Evolutionary conservation across 306 rosid species (phyloP).

Genomic region (Amphicarpaea edgeworthii): DNA sequence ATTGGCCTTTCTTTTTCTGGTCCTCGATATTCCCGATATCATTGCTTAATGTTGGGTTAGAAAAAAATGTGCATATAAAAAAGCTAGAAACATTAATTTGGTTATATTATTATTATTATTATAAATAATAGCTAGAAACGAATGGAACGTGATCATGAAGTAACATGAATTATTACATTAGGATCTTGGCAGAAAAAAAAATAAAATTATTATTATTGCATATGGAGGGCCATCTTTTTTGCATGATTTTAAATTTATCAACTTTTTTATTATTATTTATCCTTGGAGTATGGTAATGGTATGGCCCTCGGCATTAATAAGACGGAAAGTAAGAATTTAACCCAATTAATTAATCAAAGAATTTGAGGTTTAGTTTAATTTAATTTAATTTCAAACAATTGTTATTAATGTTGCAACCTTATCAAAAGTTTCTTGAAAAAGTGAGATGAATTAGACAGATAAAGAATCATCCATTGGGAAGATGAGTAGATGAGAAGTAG

Average conservation of each 20-base stretch:
- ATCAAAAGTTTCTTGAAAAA: constrained; percentile 50
- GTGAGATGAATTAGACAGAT: constrained; percentile 36
- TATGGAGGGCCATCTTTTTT: constrained; percentile 52
- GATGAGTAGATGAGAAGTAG: constrained; percentile 64
- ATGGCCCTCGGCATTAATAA: constrained; percentile 32
- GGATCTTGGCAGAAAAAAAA: constrained; percentile 45
- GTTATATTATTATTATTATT: constrained; percentile 45
- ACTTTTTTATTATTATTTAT: not conserved
- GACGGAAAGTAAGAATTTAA: constrained; percentile 39
- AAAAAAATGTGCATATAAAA: constrained; percentile 35
- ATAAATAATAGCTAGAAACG: constrained; percentile 50
- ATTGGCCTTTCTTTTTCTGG: constrained; percentile 4
- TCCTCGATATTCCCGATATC: constrained; percentile 48
- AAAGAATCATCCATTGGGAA: constrained; percentile 44
- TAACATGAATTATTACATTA: constrained; percentile 46
- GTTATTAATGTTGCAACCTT: constrained; percentile 2
- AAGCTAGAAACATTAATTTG: constrained; percentile 35
- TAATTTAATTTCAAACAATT: too few relatives aligned
- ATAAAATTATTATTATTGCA: constrained; percentile 44
- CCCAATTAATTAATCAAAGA: constrained; percentile 42
- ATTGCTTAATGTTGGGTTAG: constrained; percentile 35
- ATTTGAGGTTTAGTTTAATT: constrained; percentile 38
- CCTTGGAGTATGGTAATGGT: constrained; percentile 40
- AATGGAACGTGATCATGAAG: constrained; percentile 53
- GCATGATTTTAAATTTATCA: constrained; percentile 30